Conservation (phyloP, 2,329 filamentous ascomycete species). For the Ceratocystis albifundus region DNA sequence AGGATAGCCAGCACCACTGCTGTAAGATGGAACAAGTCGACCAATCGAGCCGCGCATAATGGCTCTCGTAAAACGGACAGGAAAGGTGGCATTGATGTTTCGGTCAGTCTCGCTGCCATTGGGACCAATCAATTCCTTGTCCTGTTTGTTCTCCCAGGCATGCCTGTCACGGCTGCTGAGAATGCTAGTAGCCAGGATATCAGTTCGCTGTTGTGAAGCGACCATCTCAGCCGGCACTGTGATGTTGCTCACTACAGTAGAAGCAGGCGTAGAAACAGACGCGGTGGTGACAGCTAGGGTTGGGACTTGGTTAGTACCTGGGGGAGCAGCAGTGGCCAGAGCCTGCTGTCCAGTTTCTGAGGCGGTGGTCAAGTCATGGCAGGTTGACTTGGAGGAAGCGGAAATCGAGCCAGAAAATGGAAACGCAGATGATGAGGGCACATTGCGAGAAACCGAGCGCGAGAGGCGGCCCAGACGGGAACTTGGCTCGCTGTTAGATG, state of each 20-base stretch:
- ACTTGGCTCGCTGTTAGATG: neutral
- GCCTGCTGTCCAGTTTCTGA: neutral
- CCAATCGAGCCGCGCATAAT: constrained; percentile 19
- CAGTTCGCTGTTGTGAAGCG: neutral
- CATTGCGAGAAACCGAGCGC: neutral
- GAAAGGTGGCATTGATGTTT: constrained; percentile 16
- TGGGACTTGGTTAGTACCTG: neutral
- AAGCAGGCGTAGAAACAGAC: neutral
- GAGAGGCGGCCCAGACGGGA: neutral
- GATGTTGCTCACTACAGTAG: neutral
- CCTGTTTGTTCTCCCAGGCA: constrained; percentile 10
- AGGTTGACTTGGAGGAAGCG: constrained; percentile 1
- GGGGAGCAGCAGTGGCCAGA: neutral
- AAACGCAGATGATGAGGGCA: neutral
- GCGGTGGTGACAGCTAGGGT: neutral
- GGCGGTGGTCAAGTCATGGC: neutral
- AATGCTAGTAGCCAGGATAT: constrained; percentile 11
- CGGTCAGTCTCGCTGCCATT: neutral
- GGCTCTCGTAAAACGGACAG: constrained; percentile 16
- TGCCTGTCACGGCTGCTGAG: constrained; percentile 1
- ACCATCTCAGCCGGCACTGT: constrained; percentile 5
- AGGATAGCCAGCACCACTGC: neutral
- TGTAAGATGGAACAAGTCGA: constrained; percentile 14
- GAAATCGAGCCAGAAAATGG: neutral
- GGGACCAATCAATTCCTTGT: constrained; percentile 15